Base-by-base conservation (phyloP, 306 rosid species). In the Medicago arabica region DNA sequence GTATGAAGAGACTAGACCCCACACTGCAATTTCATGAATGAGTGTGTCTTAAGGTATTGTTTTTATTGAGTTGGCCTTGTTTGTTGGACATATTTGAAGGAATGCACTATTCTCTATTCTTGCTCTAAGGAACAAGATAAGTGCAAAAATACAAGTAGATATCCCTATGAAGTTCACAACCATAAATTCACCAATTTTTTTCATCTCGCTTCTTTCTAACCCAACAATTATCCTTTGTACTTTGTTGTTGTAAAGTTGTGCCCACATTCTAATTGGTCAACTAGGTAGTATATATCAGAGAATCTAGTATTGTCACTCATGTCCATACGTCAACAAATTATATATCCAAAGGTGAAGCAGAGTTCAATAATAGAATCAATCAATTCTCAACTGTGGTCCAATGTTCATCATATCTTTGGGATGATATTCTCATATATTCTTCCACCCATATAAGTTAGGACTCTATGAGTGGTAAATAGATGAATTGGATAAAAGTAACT, bases 21-120 rank as follows among this genome's bases (percentile, higher is more conserved):
- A 76, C 83, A 34, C 46, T 80, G 74, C 73, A 44, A 28, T 46
- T 15, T 65, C 18, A 63, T 77, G 80, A 61, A 63, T 77, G 80
- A 61, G 81, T 66, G 71, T 80, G 87, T 89, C 87, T 84, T 83
- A 72, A 84, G 77, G 67, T 40, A 77, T 90, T 90, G 96, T 90
- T 87, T 90, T 83, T 90, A 87, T 81, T 81, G 76, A 58, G 76
- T 89, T 89, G 97, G 97, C 84, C 84, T 89, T 79, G 91, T 85
- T 77, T 54, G 85, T 88, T 92, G 93, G 91, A 88, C 86, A 23
- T 55, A 76, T 77, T 79, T 67, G 77, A 75, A 36, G 38, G 67
- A 60, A 70, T 70, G 58, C 83, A 85, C 91, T 83, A 66, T 90
- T 87, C 77, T 75, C 87, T 75, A 82, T 86, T 92, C 83, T 77